Conservation (phyloP, 164 flowering plant genomes). For the Echeveria elegans region DNA sequence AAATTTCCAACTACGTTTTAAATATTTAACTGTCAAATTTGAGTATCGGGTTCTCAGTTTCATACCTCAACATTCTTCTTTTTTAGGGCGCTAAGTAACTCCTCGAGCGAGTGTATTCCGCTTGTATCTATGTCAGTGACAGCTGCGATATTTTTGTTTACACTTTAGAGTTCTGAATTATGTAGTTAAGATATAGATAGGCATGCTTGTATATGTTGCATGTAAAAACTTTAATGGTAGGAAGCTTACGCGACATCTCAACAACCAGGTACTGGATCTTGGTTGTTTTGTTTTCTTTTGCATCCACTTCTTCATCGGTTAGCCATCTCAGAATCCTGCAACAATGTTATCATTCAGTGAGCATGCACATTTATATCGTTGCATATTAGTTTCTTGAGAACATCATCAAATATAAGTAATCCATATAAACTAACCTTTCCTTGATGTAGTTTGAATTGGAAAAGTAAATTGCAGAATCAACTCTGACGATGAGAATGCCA, state of each 20-base stretch:
- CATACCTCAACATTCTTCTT: constrained; percentile 57
- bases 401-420: not conserved
- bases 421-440: constrained; percentile 43
- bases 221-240: not conserved
- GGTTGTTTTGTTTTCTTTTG: constrained; percentile 20
- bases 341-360: not conserved
- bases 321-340: constrained; percentile 75
- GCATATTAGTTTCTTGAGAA: not conserved
- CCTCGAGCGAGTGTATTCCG: constrained; percentile 79
- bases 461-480: constrained; percentile 82
- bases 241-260: constrained; percentile 72
- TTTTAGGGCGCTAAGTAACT: constrained; percentile 42
- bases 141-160: constrained; percentile 32
- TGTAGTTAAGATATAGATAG: not conserved
- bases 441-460: constrained; percentile 75
- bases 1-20: not conserved
- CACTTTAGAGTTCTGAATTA: not conserved
- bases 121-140: constrained; percentile 89
- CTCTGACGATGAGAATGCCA: constrained; percentile 54
- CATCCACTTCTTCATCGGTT: constrained; percentile 39
- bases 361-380: too few relatives aligned
- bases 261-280: constrained; percentile 51
- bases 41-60: not conserved
- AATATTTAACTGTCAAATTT: not conserved
- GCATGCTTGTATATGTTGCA: not conserved